Conservation (phyloP, 805 yeast species). For the Jamesozyma piceae region DNA sequence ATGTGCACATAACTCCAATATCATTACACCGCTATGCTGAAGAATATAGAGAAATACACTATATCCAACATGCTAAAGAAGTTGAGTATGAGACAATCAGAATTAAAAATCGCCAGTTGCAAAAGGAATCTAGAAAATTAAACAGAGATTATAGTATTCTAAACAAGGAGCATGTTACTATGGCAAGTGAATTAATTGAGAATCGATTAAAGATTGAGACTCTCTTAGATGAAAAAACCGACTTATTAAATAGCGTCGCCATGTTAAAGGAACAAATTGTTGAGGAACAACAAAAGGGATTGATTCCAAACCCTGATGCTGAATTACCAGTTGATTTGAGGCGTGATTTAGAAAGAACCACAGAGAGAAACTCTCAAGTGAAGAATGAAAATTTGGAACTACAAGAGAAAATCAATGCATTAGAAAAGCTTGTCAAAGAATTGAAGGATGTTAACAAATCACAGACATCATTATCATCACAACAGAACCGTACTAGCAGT, state of each 20-base stretch:
- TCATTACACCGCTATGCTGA: conserved; percentile 59
- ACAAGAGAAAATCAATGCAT: conserved; percentile 41
- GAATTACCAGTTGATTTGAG: conserved; percentile 35
- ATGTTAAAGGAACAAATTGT: conserved; percentile 37
- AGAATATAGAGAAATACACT: conserved; percentile 69
- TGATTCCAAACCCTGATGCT: conserved; percentile 29
- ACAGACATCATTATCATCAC: background rate
- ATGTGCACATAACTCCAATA: conserved; percentile 61
- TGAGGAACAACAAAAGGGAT: conserved; percentile 25
- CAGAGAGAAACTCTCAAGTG: conserved; percentile 56
- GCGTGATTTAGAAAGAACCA: conserved; percentile 47
- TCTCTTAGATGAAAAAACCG: conserved; percentile 63
- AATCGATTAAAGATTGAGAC: conserved; percentile 70
- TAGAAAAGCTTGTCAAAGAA: conserved; percentile 36
- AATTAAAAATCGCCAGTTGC: conserved; percentile 58
- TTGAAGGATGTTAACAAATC: conserved; percentile 26
- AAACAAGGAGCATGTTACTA: conserved; percentile 73
- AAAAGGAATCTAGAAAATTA: conserved; percentile 61
- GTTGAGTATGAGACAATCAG: conserved; percentile 55
- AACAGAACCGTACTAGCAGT: background rate
- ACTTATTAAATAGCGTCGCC: conserved; percentile 40
- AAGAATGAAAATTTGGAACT: conserved; percentile 50
- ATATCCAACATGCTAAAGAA: conserved; percentile 54
- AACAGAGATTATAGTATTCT: conserved; percentile 61
- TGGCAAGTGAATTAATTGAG: conserved; percentile 80